Evolutionary conservation across 1,139 yeast genomes (phyloP), one percentile per base, ranked within the genome.

Genomic region (Saccharomyces hybrid): DNA sequence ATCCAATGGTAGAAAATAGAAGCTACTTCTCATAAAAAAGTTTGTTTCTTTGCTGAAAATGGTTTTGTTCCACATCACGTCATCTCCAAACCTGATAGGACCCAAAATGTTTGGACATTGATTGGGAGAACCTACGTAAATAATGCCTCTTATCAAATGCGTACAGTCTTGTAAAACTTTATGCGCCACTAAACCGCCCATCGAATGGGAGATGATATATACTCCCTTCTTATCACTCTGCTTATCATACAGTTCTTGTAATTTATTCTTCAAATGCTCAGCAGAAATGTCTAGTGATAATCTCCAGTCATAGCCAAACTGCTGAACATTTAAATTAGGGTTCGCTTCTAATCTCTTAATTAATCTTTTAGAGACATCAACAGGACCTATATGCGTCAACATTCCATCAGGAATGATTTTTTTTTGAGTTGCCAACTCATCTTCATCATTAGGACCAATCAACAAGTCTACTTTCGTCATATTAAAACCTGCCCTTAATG

Each of bases 241-340:
- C 69, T 70, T 58, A 7, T 79, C 76, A 59, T 76, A 73, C 24
- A 82, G 70, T 4, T 73, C 62, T 49, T 71, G 66, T 27, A 90
- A 69, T 57, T 77, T 78, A 27, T 76, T 69, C 49, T 71, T 72
- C 11, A 89, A 71, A 60, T 82, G 78, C 7, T 71, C 66, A 4
- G 88, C 74, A 26, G 78, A 72, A 6, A 80, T 69, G 44, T 82
- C 87, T 2, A 83, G 78, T 7, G 93, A 83, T 8, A 90, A 71
- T 63, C 97, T 77, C 97, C 97, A 90, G 72, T 90, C 97, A 67
- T 89, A 90, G 5, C 96, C 95, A 71, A 85, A 90, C 57, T 86
- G 87, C 57, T 81, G 79, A 1, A 88, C 83, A 28, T 74, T 78
- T 8, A 87, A 79, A 14, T 80, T 81, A 1, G 88, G 84, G 63